A percentile compares a stretch with the other conserved stretches of the same genome.
Conservation (phyloP, 805 yeast species). For the Myxozyma neotropica region DNA sequence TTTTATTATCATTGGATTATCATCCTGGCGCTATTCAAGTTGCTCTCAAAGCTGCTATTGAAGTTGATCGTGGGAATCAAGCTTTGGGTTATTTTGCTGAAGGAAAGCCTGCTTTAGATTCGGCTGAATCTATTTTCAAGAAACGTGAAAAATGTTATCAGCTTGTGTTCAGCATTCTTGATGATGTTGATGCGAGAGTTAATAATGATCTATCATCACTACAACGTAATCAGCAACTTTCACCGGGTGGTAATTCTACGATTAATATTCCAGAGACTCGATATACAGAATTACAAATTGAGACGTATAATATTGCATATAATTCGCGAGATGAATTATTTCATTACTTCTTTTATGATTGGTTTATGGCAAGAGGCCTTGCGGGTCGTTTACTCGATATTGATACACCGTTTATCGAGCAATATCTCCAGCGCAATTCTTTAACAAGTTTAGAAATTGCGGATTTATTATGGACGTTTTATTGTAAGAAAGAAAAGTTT, state of each 20-base stretch:
- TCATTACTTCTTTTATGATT: constrained; percentile 89
- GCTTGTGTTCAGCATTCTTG: constrained; percentile 72
- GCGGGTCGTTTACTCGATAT: constrained; percentile 77
- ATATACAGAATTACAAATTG: constrained; percentile 64
- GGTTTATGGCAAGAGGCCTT: constrained; percentile 80
- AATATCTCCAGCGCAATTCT: constrained; percentile 61
- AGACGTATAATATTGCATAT: constrained; percentile 73
- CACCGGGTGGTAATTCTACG: constrained; percentile 6
- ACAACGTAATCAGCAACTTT: constrained; percentile 24
- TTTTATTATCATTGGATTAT: constrained; percentile 75
- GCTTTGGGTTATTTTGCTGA: constrained; percentile 61
- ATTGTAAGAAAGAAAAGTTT: constrained; percentile 77
- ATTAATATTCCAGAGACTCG: constrained; percentile 45
- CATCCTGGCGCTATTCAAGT: constrained; percentile 86
- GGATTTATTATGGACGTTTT: constrained; percentile 83
- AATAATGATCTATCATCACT: constrained; percentile 44
- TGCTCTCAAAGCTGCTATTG: constrained; percentile 72
- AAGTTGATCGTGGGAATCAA: constrained; percentile 61
- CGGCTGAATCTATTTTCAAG: constrained; percentile 53
- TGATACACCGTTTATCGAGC: constrained; percentile 77
- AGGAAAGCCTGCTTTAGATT: constrained; percentile 53
- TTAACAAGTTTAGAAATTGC: constrained; percentile 68
- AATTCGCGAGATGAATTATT: constrained; percentile 77
- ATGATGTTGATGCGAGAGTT: constrained; percentile 69
- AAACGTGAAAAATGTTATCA: constrained; percentile 65